phyloP scores from a whole-genome alignment of 305 asterid species.

The Fraxinus latifolia region DNA sequence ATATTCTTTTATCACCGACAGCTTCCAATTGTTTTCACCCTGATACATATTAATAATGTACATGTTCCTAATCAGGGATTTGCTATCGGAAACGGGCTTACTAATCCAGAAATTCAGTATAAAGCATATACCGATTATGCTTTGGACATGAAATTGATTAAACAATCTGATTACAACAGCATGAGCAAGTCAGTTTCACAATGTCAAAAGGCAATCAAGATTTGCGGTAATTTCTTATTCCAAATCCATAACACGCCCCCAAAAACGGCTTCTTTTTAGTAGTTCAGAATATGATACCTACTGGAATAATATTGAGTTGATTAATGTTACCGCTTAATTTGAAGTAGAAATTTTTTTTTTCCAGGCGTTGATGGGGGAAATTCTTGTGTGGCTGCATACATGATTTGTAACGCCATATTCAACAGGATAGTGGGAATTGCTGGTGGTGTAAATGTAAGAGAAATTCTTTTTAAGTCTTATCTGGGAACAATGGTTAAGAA shows the following conservation, averaged over 20 bases:
- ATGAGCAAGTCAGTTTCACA: constrained; percentile 25
- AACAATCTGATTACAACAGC: constrained; percentile 22
- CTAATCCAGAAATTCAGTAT: constrained; percentile 42
- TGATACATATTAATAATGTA: background rate
- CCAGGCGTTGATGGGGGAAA: constrained; percentile 24
- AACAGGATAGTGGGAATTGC: constrained; percentile 19
- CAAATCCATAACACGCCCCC: background rate
- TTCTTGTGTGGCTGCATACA: constrained; percentile 32
- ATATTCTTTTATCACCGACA: background rate
- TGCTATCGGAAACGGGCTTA: constrained; percentile 45
- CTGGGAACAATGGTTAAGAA: background rate
- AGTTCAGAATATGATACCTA: background rate
- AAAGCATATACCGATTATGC: constrained; percentile 40
- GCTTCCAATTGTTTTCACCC: background rate
- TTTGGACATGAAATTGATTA: constrained; percentile 32
- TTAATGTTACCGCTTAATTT: background rate
- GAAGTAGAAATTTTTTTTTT: background rate
- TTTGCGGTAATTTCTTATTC: constrained; percentile 32
- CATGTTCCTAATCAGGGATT: constrained; percentile 31
- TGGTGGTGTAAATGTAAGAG: constrained; percentile 35
- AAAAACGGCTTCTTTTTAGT: background rate
- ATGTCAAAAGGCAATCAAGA: constrained; percentile 28
- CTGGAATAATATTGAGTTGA: background rate
- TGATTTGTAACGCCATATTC: constrained; percentile 29
- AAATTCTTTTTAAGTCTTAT: background rate